Evolutionary conservation across 768 basidiomycete species (phyloP).

Genomic region (Rhodotorula taiwanensis): DNA sequence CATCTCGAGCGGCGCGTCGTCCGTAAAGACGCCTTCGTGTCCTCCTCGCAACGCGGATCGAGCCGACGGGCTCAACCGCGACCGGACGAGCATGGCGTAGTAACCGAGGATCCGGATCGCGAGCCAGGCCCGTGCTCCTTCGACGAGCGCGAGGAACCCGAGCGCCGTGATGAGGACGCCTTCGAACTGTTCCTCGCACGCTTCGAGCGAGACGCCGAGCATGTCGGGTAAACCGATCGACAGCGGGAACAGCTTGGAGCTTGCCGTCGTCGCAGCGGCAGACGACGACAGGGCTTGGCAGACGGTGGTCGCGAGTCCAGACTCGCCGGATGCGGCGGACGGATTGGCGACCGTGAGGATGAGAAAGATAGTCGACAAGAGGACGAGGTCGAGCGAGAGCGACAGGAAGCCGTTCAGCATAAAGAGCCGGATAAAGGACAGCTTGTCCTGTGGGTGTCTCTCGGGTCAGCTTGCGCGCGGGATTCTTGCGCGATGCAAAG

Average conservation of each 20-base stretch:
- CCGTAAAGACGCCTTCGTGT: not conserved
- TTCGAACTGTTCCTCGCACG: constrained; percentile 29
- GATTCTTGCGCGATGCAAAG: too few relatives aligned
- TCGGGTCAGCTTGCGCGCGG: too few relatives aligned
- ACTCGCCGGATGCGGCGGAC: not conserved
- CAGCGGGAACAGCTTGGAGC: not conserved
- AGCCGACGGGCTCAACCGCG: not conserved
- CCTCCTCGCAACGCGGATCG: not conserved
- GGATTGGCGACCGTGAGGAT: constrained; percentile 4
- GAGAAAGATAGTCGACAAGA: constrained; percentile 10
- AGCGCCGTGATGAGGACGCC: constrained; percentile 5
- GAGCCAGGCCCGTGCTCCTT: constrained; percentile 1
- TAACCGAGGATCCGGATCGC: constrained; percentile 8
- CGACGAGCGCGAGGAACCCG: not conserved
- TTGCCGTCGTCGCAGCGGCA: too few relatives aligned
- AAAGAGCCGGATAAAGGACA: constrained; percentile 16
- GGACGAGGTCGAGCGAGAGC: constrained; percentile 13
- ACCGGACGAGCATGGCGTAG: constrained; percentile 2
- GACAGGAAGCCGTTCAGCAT: constrained; percentile 24
- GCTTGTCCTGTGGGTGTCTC: constrained; percentile 14
- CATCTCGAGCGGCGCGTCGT: constrained; percentile 16
- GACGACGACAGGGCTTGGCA: constrained; percentile 20
- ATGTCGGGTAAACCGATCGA: constrained; percentile 13
- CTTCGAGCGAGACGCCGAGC: constrained; percentile 21
- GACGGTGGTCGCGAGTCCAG: constrained; percentile 17